Base-by-base conservation (phyloP, 2,329 filamentous ascomycete genomes). In the Fusarium veterinarium region DNA sequence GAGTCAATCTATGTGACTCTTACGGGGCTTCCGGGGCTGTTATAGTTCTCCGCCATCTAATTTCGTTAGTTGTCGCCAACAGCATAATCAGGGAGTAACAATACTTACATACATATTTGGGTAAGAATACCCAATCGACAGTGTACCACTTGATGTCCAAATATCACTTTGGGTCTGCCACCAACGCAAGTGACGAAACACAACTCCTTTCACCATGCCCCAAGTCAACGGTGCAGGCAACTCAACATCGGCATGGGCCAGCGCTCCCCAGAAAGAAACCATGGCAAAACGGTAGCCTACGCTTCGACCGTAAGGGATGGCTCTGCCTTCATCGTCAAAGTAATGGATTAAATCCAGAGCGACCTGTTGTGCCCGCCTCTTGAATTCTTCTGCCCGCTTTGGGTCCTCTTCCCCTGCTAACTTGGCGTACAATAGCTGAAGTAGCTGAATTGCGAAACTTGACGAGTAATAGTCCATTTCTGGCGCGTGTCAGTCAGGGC, bases 381-480 rank as follows among this genome's bases (percentile, higher is more conserved):
- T 91, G 82, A 94, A 95, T 79, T 93, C 90, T 62, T 86, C 88
- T 0, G 91, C 90, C 30, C 92, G 87, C 35, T 85, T 85, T 0
- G 89, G 89, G 74, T 95, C 93, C 14, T 90, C 86, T 4, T 91
- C 87, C 2, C 86, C 90, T 3, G 91, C 91, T 3, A 95, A 81
- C 71, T 93, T 93, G 37, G 92, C 89, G 72, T 95, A 95, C 1
- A 95, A 84, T 1, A 95, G 87, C 79, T 95, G 93, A 8, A 95
- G 83, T 75, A 93, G 93, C 74, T 95, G 93, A 63, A 95, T 95
- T 3, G 93, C 93, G 78, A 95, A 95, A 64, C 91, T 93, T 14
- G 92, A 93, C 1, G 92, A 94, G 81, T 95, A 95, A 78, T 95
- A 95, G 79, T 95, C 93, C 90, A 95, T 94, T 81, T 95, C 86